Evolutionary conservation across 208 protist genomes (phyloP), one percentile per base, ranked within the genome.

Genomic region (Trypanosoma melophagium): DNA sequence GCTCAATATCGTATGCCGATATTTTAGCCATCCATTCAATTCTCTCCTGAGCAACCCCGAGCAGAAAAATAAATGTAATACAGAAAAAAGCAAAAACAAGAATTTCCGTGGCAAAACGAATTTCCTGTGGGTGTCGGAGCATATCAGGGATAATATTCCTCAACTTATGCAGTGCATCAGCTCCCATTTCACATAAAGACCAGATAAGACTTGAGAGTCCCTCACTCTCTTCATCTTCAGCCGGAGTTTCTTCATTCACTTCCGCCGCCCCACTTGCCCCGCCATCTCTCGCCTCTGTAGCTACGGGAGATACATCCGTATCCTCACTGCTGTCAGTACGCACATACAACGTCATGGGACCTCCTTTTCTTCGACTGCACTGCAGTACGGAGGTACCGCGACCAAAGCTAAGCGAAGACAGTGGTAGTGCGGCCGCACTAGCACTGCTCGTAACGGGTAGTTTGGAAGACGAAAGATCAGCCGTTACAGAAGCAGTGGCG

Each of bases 1-100:
- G 83, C 22, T 84, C 68, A 61, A 92, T 86, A 53, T 79, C 54
- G 12, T 74, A 52, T 17, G 71, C 69, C 2, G 73, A 63, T 12
- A 85, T 47, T 45, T 74, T 69, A 21, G 72, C 49, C 31, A 87
- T 53, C 54, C 69, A 40, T 16, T 65, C 55, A 24, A 77, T 64
- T 21, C 72, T 62, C 10, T 68, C 59, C 19, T 75, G 54, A 12
- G 84, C 72, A 19, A 77, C 52, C 16, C 59, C 19, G 24, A 92
- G 64, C 4, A 84, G n/a, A 24, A 90, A 84, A 4, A 88, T 81
- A 56, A 83, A 61, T 0, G 84, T 60, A 21, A 90, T 56, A 19
- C 88, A 59, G 65, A 91, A 82, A 45, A 85, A 93, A 13, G 89
- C 40, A 40, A 93, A 80, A 0, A 93, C 68, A 17, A 86, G 41